A percentile compares a stretch with the other conserved stretches of the same genome.
Evolutionary conservation across 148 eudicot genomes (phyloP).

Genomic region (Silene conica): DNA sequence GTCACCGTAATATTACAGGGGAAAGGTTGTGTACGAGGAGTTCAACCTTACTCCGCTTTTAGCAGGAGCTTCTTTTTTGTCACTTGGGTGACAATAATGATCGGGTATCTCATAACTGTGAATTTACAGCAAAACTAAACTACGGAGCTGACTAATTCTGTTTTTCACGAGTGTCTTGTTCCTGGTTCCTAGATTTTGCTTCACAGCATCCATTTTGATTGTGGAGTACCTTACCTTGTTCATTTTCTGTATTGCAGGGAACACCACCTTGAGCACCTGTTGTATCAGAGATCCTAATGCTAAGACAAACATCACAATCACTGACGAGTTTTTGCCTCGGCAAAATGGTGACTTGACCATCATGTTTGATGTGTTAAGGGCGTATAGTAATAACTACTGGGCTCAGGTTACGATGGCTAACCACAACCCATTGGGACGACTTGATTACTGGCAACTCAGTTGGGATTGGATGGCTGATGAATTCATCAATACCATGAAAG

Average conservation of each 20-base stretch:
- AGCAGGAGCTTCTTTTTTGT: no score
- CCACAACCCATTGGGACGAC: constrained; percentile 63
- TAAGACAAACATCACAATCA: constrained; percentile 31
- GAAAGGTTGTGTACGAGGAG: no score
- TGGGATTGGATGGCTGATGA: constrained; percentile 77
- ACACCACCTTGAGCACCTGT: constrained; percentile 45
- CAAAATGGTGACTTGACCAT: constrained; percentile 64
- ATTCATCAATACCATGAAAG: constrained; percentile 53
- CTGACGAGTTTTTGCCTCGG: constrained; percentile 43
- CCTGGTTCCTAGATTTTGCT: no score
- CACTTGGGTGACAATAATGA: no score
- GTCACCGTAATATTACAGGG: no score
- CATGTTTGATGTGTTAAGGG: constrained; percentile 52
- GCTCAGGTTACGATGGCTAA: constrained; percentile 69
- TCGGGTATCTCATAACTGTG: no score
- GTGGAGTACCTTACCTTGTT: not conserved
- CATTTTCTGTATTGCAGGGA: constrained; percentile 24
- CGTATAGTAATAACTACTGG: constrained; percentile 50
- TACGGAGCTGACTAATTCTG: not conserved
- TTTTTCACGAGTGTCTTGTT: not conserved
- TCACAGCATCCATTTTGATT: no score
- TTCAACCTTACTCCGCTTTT: no score
- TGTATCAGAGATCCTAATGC: constrained; percentile 50
- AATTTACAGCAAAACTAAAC: no score
- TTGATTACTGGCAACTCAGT: constrained; percentile 64